Percentiles rank a stretch among this genome's conserved stretches.
Evolutionary conservation across 176 grass and related monocot genomes (phyloP).

Genomic region (Oryza nivara): DNA sequence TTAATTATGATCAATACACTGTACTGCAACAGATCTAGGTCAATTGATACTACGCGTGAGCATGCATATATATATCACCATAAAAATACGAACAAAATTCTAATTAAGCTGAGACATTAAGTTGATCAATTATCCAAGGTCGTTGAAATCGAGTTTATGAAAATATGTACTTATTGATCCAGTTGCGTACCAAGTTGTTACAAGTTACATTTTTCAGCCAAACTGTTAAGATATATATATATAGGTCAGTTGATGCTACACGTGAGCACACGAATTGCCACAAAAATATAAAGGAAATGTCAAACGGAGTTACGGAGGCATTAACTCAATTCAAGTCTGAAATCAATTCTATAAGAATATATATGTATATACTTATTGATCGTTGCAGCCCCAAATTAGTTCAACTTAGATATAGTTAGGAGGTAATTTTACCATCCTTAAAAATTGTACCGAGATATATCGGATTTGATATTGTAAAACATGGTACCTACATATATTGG

Average conservation of each 20-base stretch:
- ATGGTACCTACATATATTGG: no score
- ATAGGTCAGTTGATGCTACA: no score
- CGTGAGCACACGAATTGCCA: no score
- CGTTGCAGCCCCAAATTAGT: no score
- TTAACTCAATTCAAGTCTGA: not conserved
- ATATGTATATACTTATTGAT: no score
- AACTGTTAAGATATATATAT: not conserved
- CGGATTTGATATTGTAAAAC: no score
- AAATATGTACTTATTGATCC: not conserved
- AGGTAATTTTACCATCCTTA: no score
- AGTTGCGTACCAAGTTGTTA: no score
- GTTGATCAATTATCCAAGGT: not conserved
- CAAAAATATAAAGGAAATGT: not conserved
- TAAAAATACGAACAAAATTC: not conserved
- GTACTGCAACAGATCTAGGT: not conserved
- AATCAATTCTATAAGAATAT: not conserved
- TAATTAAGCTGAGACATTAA: not conserved
- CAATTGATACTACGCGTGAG: not conserved
- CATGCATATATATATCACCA: not conserved
- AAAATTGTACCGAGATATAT: no score
- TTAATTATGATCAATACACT: not conserved
- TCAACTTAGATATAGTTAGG: no score
- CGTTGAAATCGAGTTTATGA: not conserved
- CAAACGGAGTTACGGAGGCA: not conserved
- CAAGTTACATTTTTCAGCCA: not conserved